Evolutionary conservation across 768 basidiomycete genomes (phyloP).

Genomic region (Mycena maculata): DNA sequence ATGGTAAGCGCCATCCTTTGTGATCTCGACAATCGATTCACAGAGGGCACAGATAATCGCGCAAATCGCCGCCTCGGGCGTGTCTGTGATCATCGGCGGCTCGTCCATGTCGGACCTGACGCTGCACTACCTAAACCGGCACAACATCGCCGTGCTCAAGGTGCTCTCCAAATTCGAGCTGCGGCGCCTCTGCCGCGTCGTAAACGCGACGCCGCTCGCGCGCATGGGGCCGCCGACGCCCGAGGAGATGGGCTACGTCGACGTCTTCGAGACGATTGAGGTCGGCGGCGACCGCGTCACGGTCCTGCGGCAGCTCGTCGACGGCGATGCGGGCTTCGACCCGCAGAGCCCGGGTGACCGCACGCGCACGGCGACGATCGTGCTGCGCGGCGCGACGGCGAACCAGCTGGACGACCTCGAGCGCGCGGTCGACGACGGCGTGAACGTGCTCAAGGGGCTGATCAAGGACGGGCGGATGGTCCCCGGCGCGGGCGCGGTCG

Average conservation of each 20-base stretch:
- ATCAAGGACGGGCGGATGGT: slow-evolving; percentile 92
- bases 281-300: slow-evolving; percentile 98
- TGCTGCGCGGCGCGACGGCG: slow-evolving; percentile 93
- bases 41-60: slow-evolving; percentile 84
- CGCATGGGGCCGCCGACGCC: slow-evolving; percentile 95
- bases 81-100: slow-evolving; percentile 94
- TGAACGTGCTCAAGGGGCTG: slow-evolving; percentile 93
- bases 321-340: slow-evolving; percentile 75
- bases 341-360: slow-evolving; percentile 67
- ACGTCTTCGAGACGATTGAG: slow-evolving; percentile 95
- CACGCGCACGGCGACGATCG: slow-evolving; percentile 92
- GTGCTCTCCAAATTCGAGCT: slow-evolving; percentile 98
- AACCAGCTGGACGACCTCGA: slow-evolving; percentile 97
- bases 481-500: slow-evolving; percentile 94
- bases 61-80: slow-evolving; percentile 96
- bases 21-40: slow-evolving; percentile 15
- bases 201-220: slow-evolving; percentile 95
- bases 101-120: slow-evolving; percentile 95
- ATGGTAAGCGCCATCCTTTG: slow-evolving; percentile 58
- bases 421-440: slow-evolving; percentile 95
- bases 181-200: slow-evolving; percentile 92
- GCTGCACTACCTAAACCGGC: slow-evolving; percentile 94
- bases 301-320: slow-evolving; percentile 85
- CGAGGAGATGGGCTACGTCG: slow-evolving; percentile 94
- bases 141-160: slow-evolving; percentile 95